Evolutionary conservation across 2,329 filamentous ascomycete species (phyloP), one percentile per base, ranked within the genome.

Genomic region (Neoscytalidium dimidiatum): DNA sequence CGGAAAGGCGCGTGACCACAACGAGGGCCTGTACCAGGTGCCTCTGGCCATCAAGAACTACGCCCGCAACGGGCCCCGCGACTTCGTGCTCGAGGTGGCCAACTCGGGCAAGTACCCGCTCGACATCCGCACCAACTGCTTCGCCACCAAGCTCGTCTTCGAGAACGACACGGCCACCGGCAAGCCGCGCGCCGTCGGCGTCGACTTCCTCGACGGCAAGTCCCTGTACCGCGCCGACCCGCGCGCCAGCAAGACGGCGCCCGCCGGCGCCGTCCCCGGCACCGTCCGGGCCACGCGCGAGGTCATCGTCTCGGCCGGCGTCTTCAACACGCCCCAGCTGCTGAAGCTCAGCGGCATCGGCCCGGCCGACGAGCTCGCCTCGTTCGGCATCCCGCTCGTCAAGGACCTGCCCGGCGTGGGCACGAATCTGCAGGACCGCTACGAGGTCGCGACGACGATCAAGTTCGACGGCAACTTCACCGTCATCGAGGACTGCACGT

Each of bases 301-400:
- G 67, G 77, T 83, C 43, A 80, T 83, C 67, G 67, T 83, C 43
- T 74, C 79, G 6, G 82, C 73, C 5, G 86, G 86, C 5, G 83
- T 85, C 1, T 90, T 85, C 75, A 87, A 90, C 75, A 84, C 84
- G 1, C 87, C 87, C 5, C 88, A 90, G 73, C 75, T 91, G 2
- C 83, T 91, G 14, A 86, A 88, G 76, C 82, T 90, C 2, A 85
- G 81, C 61, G 88, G 88, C n/a, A 82, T 90, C 38, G 88, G 88
- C 0, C 86, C 86, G 0, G 70, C 75, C 13, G 71, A 77, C 0
- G 83, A 87, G 68, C 81, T 91, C 3, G 67, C 79, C 17, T 77
- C 79, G 57, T 81, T 85, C 70, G 75, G 78, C n/a, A 89, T 90
- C 68, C 71, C 79, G 1, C 75, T 85, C 0, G 68, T 88, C 19